phyloP scores from a whole-genome alignment of 192 early-diverging fungal species.

The Mortierella antarctica region DNA sequence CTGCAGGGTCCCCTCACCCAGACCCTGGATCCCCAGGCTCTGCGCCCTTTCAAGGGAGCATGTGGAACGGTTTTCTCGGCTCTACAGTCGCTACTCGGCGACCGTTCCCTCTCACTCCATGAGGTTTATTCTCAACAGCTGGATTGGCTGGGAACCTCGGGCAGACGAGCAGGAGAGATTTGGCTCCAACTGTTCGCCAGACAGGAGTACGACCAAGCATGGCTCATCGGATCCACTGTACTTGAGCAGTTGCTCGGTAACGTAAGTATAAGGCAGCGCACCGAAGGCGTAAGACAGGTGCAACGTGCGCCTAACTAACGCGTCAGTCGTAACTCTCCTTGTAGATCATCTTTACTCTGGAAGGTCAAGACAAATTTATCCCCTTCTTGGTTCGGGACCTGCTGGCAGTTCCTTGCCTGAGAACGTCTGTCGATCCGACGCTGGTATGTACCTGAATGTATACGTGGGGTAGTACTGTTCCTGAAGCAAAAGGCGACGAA shows the following conservation, averaged over 20 bases:
- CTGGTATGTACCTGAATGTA: constrained; percentile 18
- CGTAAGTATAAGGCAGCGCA: constrained; percentile 5
- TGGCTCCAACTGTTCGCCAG: constrained; percentile 25
- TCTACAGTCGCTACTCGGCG: neutral
- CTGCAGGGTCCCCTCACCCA: neutral
- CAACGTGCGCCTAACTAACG: too few species aligned
- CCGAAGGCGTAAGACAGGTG: neutral
- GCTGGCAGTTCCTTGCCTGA: constrained; percentile 24
- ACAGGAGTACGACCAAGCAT: constrained; percentile 28
- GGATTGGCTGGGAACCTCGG: constrained; percentile 5
- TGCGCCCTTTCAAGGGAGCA: constrained; percentile 4
- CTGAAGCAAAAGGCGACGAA: neutral
- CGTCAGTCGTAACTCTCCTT: neutral
- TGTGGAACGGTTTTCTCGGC: neutral
- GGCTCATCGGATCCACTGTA: constrained; percentile 43
- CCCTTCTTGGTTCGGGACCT: constrained; percentile 38
- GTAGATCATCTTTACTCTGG: constrained; percentile 25
- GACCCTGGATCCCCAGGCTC: constrained; percentile 3
- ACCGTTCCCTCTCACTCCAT: neutral
- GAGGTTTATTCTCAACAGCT: constrained; percentile 6
- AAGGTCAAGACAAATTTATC: constrained; percentile 35
- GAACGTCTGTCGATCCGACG: constrained; percentile 11
- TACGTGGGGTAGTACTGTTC: neutral
- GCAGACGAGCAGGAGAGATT: constrained; percentile 6
- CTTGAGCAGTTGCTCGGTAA: constrained; percentile 41